Evolutionary conservation across 1,284 basidiomycete genomes (phyloP).

Genomic region (Pyrrhoderma noxium): DNA sequence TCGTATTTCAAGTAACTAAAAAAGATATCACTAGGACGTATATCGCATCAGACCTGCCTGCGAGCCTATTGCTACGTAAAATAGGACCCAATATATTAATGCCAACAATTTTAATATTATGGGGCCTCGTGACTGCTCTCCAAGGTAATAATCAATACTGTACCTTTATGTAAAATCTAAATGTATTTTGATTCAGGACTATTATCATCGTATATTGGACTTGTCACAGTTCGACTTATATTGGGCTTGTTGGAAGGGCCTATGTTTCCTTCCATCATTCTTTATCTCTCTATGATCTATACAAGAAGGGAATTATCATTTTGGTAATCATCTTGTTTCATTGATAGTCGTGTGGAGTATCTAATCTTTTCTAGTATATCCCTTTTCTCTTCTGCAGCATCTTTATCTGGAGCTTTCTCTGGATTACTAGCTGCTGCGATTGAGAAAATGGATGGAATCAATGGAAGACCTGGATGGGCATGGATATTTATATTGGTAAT

Average conservation of each 20-base stretch:
- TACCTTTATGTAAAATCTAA: constrained; percentile 5
- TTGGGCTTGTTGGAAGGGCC: constrained; percentile 33
- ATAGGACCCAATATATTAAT: constrained; percentile 51
- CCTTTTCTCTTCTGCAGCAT: constrained; percentile 22
- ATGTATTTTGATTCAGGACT: not conserved
- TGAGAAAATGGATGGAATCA: no score
- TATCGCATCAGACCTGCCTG: constrained; percentile 49
- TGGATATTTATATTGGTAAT: constrained; percentile 79
- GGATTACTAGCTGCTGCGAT: constrained; percentile 58
- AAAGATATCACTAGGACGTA: constrained; percentile 52
- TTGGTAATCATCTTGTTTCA: constrained; percentile 28
- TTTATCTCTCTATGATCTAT: constrained; percentile 24
- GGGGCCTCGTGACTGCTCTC: constrained; percentile 47
- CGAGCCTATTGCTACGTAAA: constrained; percentile 46
- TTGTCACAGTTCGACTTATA: constrained; percentile 15
- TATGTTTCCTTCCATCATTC: constrained; percentile 5
- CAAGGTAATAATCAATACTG: constrained; percentile 37
- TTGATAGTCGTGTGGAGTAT: constrained; percentile 9
- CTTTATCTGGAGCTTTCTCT: constrained; percentile 20
- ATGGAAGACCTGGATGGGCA: constrained; percentile 49
- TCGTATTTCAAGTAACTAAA: no score
- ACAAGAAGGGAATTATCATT: constrained; percentile 34
- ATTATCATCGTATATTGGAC: not conserved
- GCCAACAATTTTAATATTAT: constrained; percentile 45
- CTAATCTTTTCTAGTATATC: constrained; percentile 30